Conservation (phyloP, 345 rosid species). For the Mercurialis annua region DNA sequence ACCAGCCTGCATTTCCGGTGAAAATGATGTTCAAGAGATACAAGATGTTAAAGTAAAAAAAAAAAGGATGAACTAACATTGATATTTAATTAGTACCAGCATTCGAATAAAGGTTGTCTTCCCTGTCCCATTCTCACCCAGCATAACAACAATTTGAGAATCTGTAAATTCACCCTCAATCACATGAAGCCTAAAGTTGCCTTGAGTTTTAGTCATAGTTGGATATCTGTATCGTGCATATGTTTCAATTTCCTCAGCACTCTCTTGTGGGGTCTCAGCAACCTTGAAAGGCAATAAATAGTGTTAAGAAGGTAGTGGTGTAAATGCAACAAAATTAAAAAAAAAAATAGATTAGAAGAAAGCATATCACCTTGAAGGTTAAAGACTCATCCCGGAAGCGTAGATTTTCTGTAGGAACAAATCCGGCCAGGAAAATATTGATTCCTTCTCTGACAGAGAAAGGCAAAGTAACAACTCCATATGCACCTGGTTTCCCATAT, state of each 20-base stretch:
- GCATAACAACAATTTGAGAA: slow-evolving; percentile 95
- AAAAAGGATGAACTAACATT: slow-evolving; percentile 9
- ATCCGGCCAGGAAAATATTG: slow-evolving; percentile 92
- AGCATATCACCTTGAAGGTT: slow-evolving; percentile 70
- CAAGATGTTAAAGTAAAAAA: neutral
- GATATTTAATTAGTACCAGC: slow-evolving; percentile 58
- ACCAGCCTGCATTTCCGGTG: slow-evolving; percentile 65
- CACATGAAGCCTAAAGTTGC: slow-evolving; percentile 72
- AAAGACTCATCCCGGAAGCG: slow-evolving; percentile 92
- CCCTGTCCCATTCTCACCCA: slow-evolving; percentile 99
- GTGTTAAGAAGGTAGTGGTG: neutral
- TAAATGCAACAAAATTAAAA: neutral
- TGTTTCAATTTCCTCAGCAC: slow-evolving; percentile 82
- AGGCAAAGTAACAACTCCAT: slow-evolving; percentile 97
- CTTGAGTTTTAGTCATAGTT: slow-evolving; percentile 84
- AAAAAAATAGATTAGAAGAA: neutral
- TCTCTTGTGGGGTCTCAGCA: slow-evolving; percentile 96
- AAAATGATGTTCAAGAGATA: slow-evolving; percentile 11
- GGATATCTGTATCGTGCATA: slow-evolving; percentile 96
- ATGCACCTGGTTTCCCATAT: slow-evolving; percentile 98
- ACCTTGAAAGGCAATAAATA: slow-evolving; percentile 48
- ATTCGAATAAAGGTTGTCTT: slow-evolving; percentile 96
- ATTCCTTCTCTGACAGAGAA: slow-evolving; percentile 98
- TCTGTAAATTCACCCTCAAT: slow-evolving; percentile 97
- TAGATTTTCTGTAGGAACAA: slow-evolving; percentile 91